Evolutionary conservation across 805 yeast genomes (phyloP), one percentile per base, ranked within the genome.

Genomic region (Candida parachauliodes): DNA sequence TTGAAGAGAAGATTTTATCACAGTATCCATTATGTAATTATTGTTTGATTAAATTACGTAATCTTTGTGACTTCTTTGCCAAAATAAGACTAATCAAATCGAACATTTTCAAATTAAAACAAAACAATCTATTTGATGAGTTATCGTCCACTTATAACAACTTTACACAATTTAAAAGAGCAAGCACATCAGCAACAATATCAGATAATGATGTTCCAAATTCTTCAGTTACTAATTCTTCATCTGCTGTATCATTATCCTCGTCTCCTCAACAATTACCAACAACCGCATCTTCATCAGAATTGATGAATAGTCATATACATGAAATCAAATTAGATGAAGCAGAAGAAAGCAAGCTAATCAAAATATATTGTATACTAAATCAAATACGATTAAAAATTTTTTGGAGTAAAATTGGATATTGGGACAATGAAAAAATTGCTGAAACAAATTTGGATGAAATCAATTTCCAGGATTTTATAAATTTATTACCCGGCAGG

Each of bases 331-430:
- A 32, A 25, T 42, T 50, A 17, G 53, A 50, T 28, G 37, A 39
- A 8, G 47, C 34, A 3, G 65, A 62, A 30, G 72, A 68, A 45
- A 50, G 58, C 11, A 57, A 62, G 34, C 39, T 65, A 36, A 54
- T 65, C 40, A 68, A 68, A 44, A 49, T 67, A n/a, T 89, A 95
- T 84, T 38, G 62, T 30, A 55, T 63, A 47, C 46, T 68, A 26
- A 48, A 56, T 8, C 73, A 79, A 49, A 67, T 87, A 15, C 74
- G 95, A 37, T 75, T 77, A 28, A 81, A 83, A 52, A 68, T 89
- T 46, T 86, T 83, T 60, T 91, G 95, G 91, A 70, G 94, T 7
- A 79, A 87, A 45, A 58, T 82, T 16, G 97, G 97, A 5, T 71
- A 80, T 21, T 84, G 91, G 89, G 85, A 81, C 41, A 55, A 69